Percentiles rank a stretch among this genome's conserved stretches.
phyloP scores from a whole-genome alignment of 164 flowering plant genomes.

The Berberis thunbergii region DNA sequence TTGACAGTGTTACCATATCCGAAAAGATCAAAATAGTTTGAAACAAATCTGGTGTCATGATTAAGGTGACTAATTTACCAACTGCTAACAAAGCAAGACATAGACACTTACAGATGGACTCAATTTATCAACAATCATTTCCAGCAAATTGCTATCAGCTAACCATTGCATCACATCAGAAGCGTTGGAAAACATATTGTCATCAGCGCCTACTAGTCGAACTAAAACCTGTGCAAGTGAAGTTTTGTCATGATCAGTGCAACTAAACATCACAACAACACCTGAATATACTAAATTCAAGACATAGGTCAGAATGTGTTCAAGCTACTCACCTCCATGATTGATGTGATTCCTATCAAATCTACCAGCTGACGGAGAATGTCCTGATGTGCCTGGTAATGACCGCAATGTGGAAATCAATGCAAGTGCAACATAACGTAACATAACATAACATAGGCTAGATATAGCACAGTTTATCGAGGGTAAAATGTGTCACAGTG shows the following conservation, averaged over 20 bases:
- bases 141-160: slow-evolving; percentile 81
- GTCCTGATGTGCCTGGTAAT: slow-evolving; percentile 67
- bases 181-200: slow-evolving; percentile 78
- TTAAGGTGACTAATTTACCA: no score
- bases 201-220: slow-evolving; percentile 91
- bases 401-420: background rate
- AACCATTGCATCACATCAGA: slow-evolving; percentile 94
- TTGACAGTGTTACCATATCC: no score
- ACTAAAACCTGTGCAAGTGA: slow-evolving; percentile 59
- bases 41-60: no score
- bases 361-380: slow-evolving; percentile 79
- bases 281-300: background rate
- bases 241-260: background rate
- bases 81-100: background rate
- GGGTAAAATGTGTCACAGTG: no score
- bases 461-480: no score
- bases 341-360: slow-evolving; percentile 95
- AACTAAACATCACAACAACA: background rate
- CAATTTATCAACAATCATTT: slow-evolving; percentile 96
- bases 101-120: slow-evolving; percentile 66
- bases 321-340: slow-evolving; percentile 72
- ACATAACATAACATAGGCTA: no score
- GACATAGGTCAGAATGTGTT: background rate
- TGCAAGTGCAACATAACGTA: background rate
- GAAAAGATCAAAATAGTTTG: no score